Evolutionary conservation across 805 yeast species (phyloP), one percentile per base, ranked within the genome.

Genomic region (Saturnispora gosingensis): DNA sequence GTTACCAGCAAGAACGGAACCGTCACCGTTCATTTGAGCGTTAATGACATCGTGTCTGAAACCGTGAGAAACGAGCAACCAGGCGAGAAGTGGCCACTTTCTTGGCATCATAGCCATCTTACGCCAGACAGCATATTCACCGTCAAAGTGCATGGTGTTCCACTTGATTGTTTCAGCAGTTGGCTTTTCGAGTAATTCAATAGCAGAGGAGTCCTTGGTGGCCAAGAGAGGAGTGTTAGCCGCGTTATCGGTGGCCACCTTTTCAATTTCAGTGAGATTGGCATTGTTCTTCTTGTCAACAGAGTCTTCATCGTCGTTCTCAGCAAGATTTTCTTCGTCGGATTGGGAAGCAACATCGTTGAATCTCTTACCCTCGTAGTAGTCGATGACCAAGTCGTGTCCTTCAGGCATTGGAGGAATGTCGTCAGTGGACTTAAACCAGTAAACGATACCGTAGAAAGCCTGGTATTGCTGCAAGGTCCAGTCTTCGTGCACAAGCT

Each of bases 381-480:
- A 84, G 65, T 84, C 89, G 51, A 78, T 75, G 39, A 78, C 76
- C 49, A 81, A 69, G 32, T 66, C 57, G 52, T 71, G 74, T 13
- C 83, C 84, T 52, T 71, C 77, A 45, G 89, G 88, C 59, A 75
- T 73, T 56, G 88, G 88, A 51, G 87, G 84, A 49, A 83, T 81
- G 50, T 71, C 67, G 56, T 78, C 83, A 25, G 72, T 69, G 15
- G 83, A 62, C 62, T 70, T 76, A 71, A 82, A 75, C 72, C 68
- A 76, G 64, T 60, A 75, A 45, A 64, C 58, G 46, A 88, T 87
- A 36, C 89, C 91, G 51, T 70, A 57, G 51, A 74, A 63, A 43
- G 80, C 58, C 51, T 83, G 82, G 60, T 74, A 78, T 74, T 75
- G 75, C 57, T 69, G 73, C 48, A 85, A 67, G 46, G 81, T 80